Conservation (phyloP, 2,329 filamentous ascomycete genomes). For the Aspergillus sojae region DNA sequence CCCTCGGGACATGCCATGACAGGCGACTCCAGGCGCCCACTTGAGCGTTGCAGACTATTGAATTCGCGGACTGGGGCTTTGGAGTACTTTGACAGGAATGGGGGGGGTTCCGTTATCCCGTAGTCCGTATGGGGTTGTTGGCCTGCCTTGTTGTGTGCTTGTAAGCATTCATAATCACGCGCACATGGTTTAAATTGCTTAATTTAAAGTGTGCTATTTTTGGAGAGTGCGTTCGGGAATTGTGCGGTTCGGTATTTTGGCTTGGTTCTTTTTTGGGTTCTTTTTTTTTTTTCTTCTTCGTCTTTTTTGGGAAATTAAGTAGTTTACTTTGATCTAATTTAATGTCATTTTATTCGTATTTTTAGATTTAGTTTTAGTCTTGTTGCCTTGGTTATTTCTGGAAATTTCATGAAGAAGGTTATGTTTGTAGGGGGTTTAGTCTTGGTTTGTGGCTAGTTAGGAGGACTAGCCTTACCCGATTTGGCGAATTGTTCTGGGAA, state of each 20-base stretch:
- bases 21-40: not conserved
- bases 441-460: not conserved
- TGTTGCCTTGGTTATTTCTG: not conserved
- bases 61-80: not conserved
- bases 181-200: not conserved
- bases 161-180: not conserved
- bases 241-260: not conserved
- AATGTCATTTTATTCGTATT: not conserved
- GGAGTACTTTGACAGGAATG: not conserved
- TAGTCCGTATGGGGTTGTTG: not conserved
- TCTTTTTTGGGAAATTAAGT: not conserved
- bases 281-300: not conserved
- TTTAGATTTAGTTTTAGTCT: not conserved
- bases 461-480: not conserved
- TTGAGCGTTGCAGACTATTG: not conserved
- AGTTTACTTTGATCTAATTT: not conserved
- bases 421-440: not conserved
- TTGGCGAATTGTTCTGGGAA: not conserved
- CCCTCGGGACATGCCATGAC: not conserved
- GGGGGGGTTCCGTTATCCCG: not conserved
- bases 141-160: not conserved
- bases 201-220: slow-evolving; percentile 6
- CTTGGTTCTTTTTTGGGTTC: not conserved
- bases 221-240: not conserved
- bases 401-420: not conserved